These are phyloP conservation scores for Phytophthora hybrid DNA, from an alignment of 352 stramenopile genomes.

Conservation along the genomic window DNA sequence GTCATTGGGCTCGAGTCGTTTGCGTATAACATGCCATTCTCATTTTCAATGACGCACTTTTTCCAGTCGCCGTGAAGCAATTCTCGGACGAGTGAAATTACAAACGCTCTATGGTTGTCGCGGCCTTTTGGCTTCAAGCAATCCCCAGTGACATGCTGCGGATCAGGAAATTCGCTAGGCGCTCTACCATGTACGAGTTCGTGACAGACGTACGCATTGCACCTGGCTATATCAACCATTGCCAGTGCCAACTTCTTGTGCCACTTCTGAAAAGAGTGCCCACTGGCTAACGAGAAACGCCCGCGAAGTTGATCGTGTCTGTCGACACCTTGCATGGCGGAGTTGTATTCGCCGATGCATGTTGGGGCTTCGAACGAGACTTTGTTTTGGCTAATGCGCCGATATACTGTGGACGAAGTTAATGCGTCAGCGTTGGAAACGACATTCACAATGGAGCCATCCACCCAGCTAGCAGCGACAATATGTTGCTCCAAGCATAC, in stretches of 20 bases:
- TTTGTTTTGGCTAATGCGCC: constrained; percentile 13
- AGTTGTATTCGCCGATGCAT: constrained; percentile 19
- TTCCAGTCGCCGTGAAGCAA: background rate
- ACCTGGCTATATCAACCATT: background rate
- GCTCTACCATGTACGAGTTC: background rate
- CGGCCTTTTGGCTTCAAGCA: background rate
- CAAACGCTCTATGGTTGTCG: background rate
- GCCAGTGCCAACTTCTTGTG: constrained; percentile 2
- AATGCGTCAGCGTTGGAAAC: constrained; percentile 16
- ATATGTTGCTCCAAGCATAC: constrained; percentile 28
- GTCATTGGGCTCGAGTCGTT: background rate
- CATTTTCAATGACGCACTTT: background rate
- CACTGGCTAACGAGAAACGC: background rate
- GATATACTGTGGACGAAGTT: constrained; percentile 18
- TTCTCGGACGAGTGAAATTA: background rate
- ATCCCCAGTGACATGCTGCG: background rate
- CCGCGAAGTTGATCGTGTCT: background rate
- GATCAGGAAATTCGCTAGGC: background rate
- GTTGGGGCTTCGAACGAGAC: constrained; percentile 22
- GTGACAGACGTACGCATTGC: background rate
- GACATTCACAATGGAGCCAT: background rate
- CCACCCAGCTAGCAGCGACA: background rate
- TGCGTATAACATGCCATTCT: background rate
- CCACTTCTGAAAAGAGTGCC: background rate
- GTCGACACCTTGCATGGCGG: constrained; percentile 35